Evolutionary conservation across 805 yeast genomes (phyloP), one percentile per base, ranked within the genome.

Genomic region (Kodamaea fukazawae): DNA sequence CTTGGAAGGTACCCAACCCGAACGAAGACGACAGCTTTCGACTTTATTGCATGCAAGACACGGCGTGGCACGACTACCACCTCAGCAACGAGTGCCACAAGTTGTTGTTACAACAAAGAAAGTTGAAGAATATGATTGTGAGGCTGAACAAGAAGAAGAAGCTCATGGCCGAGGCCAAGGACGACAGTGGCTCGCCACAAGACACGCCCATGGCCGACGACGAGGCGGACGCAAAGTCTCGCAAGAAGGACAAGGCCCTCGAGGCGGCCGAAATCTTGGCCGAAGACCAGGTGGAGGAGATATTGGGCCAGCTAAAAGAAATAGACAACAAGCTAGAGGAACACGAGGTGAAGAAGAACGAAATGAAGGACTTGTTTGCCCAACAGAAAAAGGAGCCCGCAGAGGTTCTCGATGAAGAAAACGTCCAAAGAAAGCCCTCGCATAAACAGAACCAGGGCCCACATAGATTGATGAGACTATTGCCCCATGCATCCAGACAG

Each of bases 401-500:
- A 10, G 42, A 32, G 14, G 7, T 15, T 22, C 36, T 28, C 7
- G 31, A 7, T 20, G 52, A 54, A 28, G 51, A 44, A 5, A 42
- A 41, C 45, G 31, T 38, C 9, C 49, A 56, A 37, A 69, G 72
- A 47, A 50, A 66, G 26, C 33, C 60, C n/a, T 49, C 51, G 22
- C 73, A 68, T 50, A 78, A 76, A 49, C 81, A 79, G 46, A 78
- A 84, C 16, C 89, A 84, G 53, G 95, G 95, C 5, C 91, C 93
- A 8, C 86, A 86, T 62, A 70, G 95, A 56, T 65, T 86, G 48
- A 78, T 86, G 82, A 76, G 95, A 62, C 65, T 86, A 36, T 63
- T 86, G 27, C 95, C 95, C 4, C 95, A 86, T 58, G 89, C 91
- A 6, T 69, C 93, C 11, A 74, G 95, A 60, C 93, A 91, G 9